Evolutionary conservation across 768 basidiomycete species (phyloP).

Genomic region (Boletus edulis): DNA sequence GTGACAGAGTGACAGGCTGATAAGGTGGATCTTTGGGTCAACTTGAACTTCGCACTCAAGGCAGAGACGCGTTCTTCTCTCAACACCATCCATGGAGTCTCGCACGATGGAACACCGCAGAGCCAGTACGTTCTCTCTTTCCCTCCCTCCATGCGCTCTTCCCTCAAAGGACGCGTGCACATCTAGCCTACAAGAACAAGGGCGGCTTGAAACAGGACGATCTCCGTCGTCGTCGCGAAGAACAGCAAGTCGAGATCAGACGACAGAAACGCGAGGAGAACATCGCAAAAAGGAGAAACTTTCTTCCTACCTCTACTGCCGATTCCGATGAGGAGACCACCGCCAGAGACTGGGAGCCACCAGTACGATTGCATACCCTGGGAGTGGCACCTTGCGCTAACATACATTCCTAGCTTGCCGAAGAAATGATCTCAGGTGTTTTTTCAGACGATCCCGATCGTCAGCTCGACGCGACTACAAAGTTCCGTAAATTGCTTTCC

Average conservation of each 20-base stretch:
- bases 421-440: conserved; percentile 91
- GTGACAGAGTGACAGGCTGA: conserved; percentile 15
- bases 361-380: conserved; percentile 42
- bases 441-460: conserved; percentile 89
- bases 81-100: conserved; percentile 44
- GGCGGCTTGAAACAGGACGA: conserved; percentile 88
- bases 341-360: conserved; percentile 69
- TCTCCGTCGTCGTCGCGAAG: conserved; percentile 93
- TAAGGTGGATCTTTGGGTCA: conserved; percentile 17
- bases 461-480: conserved; percentile 96
- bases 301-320: conserved; percentile 65
- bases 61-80: conserved; percentile 11
- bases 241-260: conserved; percentile 98
- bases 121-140: conserved; percentile 49
- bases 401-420: conserved; percentile 55
- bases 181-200: conserved; percentile 85
- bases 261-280: conserved; percentile 98
- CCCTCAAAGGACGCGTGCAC: conserved; percentile 38
- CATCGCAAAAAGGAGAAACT: conserved; percentile 96
- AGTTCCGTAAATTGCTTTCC: conserved; percentile 96
- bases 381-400: conserved; percentile 7
- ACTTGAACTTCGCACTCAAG: conserved; percentile 9
- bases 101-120: conserved; percentile 75
- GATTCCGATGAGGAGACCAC: conserved; percentile 94
- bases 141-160: conserved; percentile 1